A percentile compares a stretch with the other conserved stretches of the same genome.
phyloP scores from a whole-genome alignment of 73 alveolate species.

The Paramecium sonneborni region DNA sequence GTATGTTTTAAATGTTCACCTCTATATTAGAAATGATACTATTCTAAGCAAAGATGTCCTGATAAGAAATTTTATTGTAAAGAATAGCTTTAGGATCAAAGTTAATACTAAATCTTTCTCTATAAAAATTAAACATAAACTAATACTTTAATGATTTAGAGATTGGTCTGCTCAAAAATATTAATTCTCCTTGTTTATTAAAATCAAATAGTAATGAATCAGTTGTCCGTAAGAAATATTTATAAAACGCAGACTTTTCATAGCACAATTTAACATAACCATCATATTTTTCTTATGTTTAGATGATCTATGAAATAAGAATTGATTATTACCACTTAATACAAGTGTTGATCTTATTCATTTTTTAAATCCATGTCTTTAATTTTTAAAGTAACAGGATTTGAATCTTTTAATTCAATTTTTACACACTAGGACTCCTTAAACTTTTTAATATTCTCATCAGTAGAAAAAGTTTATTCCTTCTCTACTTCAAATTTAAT shows the following conservation, averaged over 20 bases:
- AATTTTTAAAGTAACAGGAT: slow-evolving; percentile 36
- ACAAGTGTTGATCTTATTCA: not conserved
- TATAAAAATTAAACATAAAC: not conserved
- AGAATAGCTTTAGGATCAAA: slow-evolving; percentile 43
- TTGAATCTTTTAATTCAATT: slow-evolving; percentile 43
- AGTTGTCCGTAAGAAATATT: slow-evolving; percentile 49
- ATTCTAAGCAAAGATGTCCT: slow-evolving; percentile 22
- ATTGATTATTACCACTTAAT: not conserved
- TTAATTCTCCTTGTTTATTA: slow-evolving; percentile 28
- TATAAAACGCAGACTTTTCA: slow-evolving; percentile 53
- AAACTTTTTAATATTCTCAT: not conserved
- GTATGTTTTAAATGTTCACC: slow-evolving; percentile 39
- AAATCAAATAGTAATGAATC: slow-evolving; percentile 42
- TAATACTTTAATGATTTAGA: slow-evolving; percentile 28
- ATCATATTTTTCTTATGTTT: slow-evolving; percentile 34
- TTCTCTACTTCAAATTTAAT: slow-evolving; percentile 16
- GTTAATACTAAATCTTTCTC: slow-evolving; percentile 16
- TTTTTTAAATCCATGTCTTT: slow-evolving; percentile 43
- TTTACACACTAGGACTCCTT: not conserved
- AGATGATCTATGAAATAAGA: not conserved
- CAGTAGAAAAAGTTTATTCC: slow-evolving; percentile 16
- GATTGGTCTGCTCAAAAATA: slow-evolving; percentile 30
- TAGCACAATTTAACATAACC: slow-evolving; percentile 54
- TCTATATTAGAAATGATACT: slow-evolving; percentile 36
- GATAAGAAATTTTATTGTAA: not conserved